Conservation (phyloP, 768 basidiomycete genomes). For the Collybia mongolica region DNA sequence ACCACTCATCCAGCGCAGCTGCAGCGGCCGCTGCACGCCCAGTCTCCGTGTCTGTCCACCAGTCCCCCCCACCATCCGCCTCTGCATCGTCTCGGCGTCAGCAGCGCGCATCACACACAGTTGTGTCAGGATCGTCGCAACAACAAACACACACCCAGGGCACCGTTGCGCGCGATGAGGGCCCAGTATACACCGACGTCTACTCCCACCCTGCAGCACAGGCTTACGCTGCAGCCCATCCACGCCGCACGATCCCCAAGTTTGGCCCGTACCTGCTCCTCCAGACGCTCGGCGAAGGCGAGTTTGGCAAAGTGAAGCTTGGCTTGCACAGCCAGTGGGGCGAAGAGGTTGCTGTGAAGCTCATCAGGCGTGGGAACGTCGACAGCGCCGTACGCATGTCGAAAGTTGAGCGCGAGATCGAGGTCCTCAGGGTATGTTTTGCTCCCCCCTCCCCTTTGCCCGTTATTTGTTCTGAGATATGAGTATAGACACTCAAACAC, state of each 20-base stretch:
- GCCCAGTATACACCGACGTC: slow-evolving; percentile 62
- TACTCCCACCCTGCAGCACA: slow-evolving; percentile 84
- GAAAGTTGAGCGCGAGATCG: slow-evolving; percentile 97
- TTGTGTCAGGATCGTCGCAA: slow-evolving; percentile 47
- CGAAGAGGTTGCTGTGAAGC: slow-evolving; percentile 98
- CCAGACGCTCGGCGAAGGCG: slow-evolving; percentile 96
- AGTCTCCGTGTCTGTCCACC: slow-evolving; percentile 56
- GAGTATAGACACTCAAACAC: slow-evolving; percentile 80
- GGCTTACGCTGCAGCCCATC: slow-evolving; percentile 81
- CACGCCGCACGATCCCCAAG: slow-evolving; percentile 82
- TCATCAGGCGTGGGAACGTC: slow-evolving; percentile 91
- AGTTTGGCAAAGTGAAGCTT: slow-evolving; percentile 99
- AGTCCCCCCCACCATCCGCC: slow-evolving; percentile 40
- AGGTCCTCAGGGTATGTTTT: slow-evolving; percentile 82
- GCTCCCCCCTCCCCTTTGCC: not conserved
- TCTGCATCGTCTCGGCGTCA: slow-evolving; percentile 42
- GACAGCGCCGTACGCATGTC: slow-evolving; percentile 84
- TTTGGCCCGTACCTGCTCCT: slow-evolving; percentile 96
- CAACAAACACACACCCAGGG: slow-evolving; percentile 24
- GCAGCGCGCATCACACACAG: slow-evolving; percentile 73
- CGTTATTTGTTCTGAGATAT: not conserved
- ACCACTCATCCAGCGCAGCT: slow-evolving; percentile 22
- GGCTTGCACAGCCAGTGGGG: slow-evolving; percentile 92
- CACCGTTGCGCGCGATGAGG: slow-evolving; percentile 38
- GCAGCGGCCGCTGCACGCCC: slow-evolving; percentile 36